A percentile compares a stretch with the other conserved stretches of the same genome.
phyloP scores from a whole-genome alignment of 2,329 filamentous ascomycete species.

The Pseudonectria buxi region DNA sequence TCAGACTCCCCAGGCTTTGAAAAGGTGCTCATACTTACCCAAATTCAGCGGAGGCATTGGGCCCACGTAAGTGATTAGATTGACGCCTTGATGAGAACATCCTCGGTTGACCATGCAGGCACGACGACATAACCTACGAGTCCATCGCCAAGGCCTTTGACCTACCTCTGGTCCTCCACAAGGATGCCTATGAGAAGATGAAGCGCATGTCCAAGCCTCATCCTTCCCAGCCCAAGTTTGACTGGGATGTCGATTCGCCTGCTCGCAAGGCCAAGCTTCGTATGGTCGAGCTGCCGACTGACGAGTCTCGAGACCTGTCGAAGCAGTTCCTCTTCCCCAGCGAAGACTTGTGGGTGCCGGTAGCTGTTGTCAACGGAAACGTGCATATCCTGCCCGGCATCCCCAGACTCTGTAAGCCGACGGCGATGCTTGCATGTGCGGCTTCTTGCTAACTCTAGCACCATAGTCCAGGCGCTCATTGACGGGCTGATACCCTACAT shows the following conservation, averaged over 20 bases:
- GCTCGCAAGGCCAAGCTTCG: constrained; percentile 74
- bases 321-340: constrained; percentile 73
- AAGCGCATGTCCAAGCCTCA: constrained; percentile 69
- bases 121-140: constrained; percentile 96
- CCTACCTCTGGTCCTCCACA: constrained; percentile 69
- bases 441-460: constrained; percentile 1
- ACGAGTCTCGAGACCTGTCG: constrained; percentile 55
- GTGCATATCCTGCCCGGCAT: constrained; percentile 89
- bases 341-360: constrained; percentile 84
- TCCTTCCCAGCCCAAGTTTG: constrained; percentile 66
- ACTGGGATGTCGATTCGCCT: constrained; percentile 77
- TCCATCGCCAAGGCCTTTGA: constrained; percentile 87
- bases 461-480: constrained; percentile 63
- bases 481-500: constrained; percentile 68
- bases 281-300: constrained; percentile 83
- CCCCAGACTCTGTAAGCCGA: constrained; percentile 61
- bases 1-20: neutral
- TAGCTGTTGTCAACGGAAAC: constrained; percentile 85
- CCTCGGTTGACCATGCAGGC: constrained; percentile 43
- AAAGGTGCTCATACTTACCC: neutral
- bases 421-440: neutral
- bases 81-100: neutral
- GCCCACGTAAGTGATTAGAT: constrained; percentile 61
- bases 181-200: constrained; percentile 75
- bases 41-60: constrained; percentile 73